These are phyloP conservation scores for Smittium mucronatum DNA, from an alignment of 371 early-diverging fungal species.

Conservation along the genomic window DNA sequence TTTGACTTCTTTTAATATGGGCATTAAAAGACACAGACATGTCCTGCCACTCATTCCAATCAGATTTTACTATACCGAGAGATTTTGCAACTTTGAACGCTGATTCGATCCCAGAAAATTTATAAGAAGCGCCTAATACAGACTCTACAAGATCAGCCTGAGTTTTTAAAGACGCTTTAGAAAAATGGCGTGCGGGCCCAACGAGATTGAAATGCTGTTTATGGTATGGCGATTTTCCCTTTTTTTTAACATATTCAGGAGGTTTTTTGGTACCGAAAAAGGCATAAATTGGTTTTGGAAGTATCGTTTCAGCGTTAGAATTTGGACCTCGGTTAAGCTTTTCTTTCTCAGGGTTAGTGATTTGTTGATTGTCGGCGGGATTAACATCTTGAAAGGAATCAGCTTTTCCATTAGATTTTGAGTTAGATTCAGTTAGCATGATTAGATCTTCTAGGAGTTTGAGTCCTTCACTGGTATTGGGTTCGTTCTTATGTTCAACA, in stretches of 20 bases:
- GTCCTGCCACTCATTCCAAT: constrained; percentile 7
- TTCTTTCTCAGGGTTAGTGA: too few relatives aligned
- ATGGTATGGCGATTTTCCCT: background rate
- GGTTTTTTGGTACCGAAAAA: background rate
- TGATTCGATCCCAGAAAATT: constrained; percentile 43
- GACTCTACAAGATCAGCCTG: constrained; percentile 87
- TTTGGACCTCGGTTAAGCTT: too few relatives aligned
- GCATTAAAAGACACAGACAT: background rate
- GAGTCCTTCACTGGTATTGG: too few relatives aligned
- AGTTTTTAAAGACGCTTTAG: constrained; percentile 55
- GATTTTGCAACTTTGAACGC: constrained; percentile 37
- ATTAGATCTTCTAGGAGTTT: too few relatives aligned
- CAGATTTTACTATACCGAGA: constrained; percentile 14
- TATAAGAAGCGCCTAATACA: constrained; percentile 62
- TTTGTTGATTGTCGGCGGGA: too few relatives aligned
- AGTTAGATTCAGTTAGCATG: too few relatives aligned
- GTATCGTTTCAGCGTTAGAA: background rate
- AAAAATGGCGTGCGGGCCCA: background rate
- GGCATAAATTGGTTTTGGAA: constrained; percentile 10
- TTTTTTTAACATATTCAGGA: background rate
- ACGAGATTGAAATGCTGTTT: constrained; percentile 8
- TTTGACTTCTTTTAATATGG: background rate
- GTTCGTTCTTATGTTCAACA: too few relatives aligned
- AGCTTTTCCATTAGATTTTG: too few relatives aligned
- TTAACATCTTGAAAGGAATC: too few relatives aligned